These are phyloP conservation scores for Ascoidea asiatica DNA, from an alignment of 805 yeast genomes.

Conservation along the genomic window DNA sequence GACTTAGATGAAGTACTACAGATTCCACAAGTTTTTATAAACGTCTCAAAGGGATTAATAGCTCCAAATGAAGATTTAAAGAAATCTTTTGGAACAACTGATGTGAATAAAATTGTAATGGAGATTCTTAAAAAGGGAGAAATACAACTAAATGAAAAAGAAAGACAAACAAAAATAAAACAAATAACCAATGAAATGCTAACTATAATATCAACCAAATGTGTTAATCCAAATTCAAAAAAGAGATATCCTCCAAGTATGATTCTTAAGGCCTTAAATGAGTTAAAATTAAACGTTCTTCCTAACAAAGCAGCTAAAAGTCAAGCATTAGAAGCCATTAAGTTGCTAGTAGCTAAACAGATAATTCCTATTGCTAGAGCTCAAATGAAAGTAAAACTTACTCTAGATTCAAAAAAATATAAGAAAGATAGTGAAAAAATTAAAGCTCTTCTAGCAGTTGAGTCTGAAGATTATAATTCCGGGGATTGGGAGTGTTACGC, in stretches of 20 bases:
- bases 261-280: conserved; percentile 75
- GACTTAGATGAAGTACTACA: conserved; percentile 93
- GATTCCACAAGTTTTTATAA: conserved; percentile 85
- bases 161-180: conserved; percentile 59
- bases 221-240: conserved; percentile 80
- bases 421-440: conserved; percentile 23
- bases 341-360: conserved; percentile 60
- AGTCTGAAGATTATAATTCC: conserved; percentile 23
- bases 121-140: conserved; percentile 88
- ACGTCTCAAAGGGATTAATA: conserved; percentile 88
- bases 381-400: conserved; percentile 73
- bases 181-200: conserved; percentile 75
- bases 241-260: conserved; percentile 91
- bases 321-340: conserved; percentile 89
- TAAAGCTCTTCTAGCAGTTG: conserved; percentile 27
- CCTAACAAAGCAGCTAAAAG: conserved; percentile 66
- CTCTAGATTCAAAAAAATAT: conserved; percentile 39
- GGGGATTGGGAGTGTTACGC: conserved; percentile 45
- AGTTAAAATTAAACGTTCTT: conserved; percentile 66
- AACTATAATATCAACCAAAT: conserved; percentile 74
- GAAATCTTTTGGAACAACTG: conserved; percentile 62
- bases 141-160: conserved; percentile 88
- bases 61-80: conserved; percentile 78
- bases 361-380: conserved; percentile 90
- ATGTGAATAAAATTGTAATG: conserved; percentile 58